Conservation (phyloP, 257 asterid genomes). For the Primulina eburnea region DNA sequence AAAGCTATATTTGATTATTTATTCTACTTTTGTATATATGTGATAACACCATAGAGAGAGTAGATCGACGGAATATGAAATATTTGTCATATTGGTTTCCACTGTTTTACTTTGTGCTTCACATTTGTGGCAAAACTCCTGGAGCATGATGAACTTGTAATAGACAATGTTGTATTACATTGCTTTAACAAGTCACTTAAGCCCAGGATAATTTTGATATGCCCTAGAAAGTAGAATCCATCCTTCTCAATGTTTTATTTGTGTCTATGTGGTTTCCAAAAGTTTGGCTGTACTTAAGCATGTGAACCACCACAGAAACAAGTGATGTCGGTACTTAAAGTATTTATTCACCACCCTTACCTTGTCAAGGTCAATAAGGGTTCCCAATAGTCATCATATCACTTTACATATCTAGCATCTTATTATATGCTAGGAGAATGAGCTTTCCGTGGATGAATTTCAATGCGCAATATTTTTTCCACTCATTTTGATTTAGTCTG, state of each 20-base stretch:
- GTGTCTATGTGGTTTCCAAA: not conserved
- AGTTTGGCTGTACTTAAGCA: not conserved
- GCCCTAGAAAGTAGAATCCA: not conserved
- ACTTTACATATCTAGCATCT: not conserved
- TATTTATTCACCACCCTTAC: not conserved
- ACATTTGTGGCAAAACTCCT: slow-evolving; percentile 9
- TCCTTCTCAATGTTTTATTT: not conserved
- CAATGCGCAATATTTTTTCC: not conserved
- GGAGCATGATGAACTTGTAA: not conserved
- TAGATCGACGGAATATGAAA: slow-evolving; percentile 3
- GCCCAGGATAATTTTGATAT: slow-evolving; percentile 6
- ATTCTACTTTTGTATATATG: slow-evolving; percentile 7
- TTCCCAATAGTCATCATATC: not conserved
- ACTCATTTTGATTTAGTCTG: not conserved
- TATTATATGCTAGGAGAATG: not conserved
- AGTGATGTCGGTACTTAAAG: not conserved
- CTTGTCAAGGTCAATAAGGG: not conserved
- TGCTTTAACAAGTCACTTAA: slow-evolving; percentile 23
- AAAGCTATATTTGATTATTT: not conserved
- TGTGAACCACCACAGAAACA: not conserved
- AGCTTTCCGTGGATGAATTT: no score
- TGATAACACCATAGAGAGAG: slow-evolving; percentile 15
- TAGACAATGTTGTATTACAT: slow-evolving; percentile 12
- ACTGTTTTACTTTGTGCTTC: slow-evolving; percentile 8
- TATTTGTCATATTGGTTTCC: not conserved